A percentile compares a stretch with the other conserved stretches of the same genome.
These are phyloP conservation scores for Spergularia marina DNA, from an alignment of 148 eudicot genomes.

Conservation along the genomic window DNA sequence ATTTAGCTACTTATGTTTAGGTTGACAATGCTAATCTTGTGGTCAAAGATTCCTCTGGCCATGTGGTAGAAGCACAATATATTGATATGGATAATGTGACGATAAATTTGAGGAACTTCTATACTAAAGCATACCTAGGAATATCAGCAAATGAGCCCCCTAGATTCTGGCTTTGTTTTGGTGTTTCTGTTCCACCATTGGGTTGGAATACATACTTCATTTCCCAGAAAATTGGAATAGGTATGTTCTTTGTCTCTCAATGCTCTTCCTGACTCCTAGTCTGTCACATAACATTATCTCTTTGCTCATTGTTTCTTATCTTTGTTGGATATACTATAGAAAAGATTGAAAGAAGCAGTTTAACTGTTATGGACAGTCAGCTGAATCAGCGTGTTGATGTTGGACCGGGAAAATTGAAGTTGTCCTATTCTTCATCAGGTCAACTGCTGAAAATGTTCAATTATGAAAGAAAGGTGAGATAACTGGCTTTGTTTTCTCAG, in stretches of 20 bases:
- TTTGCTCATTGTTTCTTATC: not conserved
- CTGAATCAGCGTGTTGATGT: conserved; percentile 49
- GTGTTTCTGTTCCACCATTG: conserved; percentile 68
- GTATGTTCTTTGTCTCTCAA: conserved; percentile 27
- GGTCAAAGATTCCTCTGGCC: conserved; percentile 65
- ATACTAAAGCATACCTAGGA: conserved; percentile 67
- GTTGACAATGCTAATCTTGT: conserved; percentile 59
- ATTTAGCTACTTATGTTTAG: conserved; percentile 29
- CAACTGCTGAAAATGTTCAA: conserved; percentile 57
- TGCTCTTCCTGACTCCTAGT: not conserved
- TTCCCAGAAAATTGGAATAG: conserved; percentile 40
- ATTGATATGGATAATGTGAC: conserved; percentile 65
- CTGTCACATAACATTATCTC: not conserved
- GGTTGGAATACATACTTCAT: conserved; percentile 90
- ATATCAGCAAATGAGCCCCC: conserved; percentile 43
- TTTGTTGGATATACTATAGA: conserved; percentile 30
- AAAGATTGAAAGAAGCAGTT: conserved; percentile 25
- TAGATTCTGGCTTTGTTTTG: conserved; percentile 75
- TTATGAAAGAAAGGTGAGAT: conserved; percentile 55
- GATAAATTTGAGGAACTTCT: conserved; percentile 57
- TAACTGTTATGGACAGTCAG: conserved; percentile 30
- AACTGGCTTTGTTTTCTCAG: not conserved
- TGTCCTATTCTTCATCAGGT: conserved; percentile 70
- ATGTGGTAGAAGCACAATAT: conserved; percentile 52
- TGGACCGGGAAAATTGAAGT: conserved; percentile 76